Evolutionary conservation across 495 filamentous ascomycete species (phyloP), one percentile per base, ranked within the genome.

Genomic region (Polyplosphaeria fusca): DNA sequence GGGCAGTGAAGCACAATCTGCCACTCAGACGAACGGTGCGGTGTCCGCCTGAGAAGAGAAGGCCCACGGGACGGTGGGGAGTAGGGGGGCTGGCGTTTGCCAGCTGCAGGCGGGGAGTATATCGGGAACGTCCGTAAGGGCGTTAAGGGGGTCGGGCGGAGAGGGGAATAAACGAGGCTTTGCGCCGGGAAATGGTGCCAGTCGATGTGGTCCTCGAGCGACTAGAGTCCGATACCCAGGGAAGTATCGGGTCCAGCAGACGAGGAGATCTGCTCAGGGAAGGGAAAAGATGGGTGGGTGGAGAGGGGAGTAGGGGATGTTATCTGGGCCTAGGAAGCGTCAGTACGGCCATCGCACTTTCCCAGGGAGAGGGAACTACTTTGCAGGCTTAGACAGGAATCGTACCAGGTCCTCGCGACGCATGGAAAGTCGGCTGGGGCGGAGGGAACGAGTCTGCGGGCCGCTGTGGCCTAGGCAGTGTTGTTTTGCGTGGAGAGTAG

Each of bases 381-480:
- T 96, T 70, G 88, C 89, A 67, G 91, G 92, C 79, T 94, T 94
- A 58, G 89, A 95, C 61, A 96, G 82, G 77, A 95, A 91, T 77
- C 89, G 88, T 68, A 96, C 82, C 64, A 96, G 85, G 73, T 95
- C 90, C 77, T 84, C 85, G 73, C 83, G 84, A 84, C 82, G 92
- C 92, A 96, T 96, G 81, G 81, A 86, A 83, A 75, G 70, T 18
- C 23, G 67, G 67, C 60, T 59, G 66, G 35, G 55, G 49, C 12
- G 20, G 39, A 5, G 39, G 38, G 24, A 52, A 47, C 39, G 24
- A 41, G 38, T 54, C 52, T 52, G 58, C 62, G 44, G 63, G 58
- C 55, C 51, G 58, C 28, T 38, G 47, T 40, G 56, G 60, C 55
- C 64, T 66, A 66, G 16, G 63, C 63, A 65, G 62, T 30, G 26